Conservation (phyloP, 129 eudicot genomes). For the Kitagawia praeruptora region DNA sequence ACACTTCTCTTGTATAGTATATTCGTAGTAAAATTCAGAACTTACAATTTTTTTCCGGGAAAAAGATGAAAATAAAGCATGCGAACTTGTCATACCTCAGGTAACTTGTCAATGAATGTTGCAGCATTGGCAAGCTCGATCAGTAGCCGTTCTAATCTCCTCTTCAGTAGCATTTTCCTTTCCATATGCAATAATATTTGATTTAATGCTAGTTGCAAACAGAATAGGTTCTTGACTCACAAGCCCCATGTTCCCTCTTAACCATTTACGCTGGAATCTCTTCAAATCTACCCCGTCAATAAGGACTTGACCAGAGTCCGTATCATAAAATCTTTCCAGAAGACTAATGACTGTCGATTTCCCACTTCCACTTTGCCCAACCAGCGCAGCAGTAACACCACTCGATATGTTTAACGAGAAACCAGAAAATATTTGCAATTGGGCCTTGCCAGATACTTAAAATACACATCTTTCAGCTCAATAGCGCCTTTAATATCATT, state of each 20-base stretch:
- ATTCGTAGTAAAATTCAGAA: not conserved
- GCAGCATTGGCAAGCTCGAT: slow-evolving; percentile 21
- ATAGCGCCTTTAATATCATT: slow-evolving; percentile 49
- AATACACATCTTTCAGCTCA: slow-evolving; percentile 57
- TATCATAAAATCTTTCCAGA: slow-evolving; percentile 74
- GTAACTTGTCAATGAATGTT: slow-evolving; percentile 11
- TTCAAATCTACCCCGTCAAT: slow-evolving; percentile 57
- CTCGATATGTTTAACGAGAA: slow-evolving; percentile 42
- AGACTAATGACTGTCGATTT: slow-evolving; percentile 72
- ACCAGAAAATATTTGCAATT: slow-evolving; percentile 51
- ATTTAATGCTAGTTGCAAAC: slow-evolving; percentile 44
- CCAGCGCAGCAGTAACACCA: slow-evolving; percentile 66
- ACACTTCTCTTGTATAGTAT: not conserved
- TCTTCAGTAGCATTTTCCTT: slow-evolving; percentile 50
- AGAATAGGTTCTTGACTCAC: slow-evolving; percentile 73
- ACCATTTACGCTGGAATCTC: slow-evolving; percentile 34
- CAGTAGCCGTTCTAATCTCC: slow-evolving; percentile 49
- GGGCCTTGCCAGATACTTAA: slow-evolving; percentile 67
- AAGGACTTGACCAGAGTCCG: slow-evolving; percentile 58
- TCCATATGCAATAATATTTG: slow-evolving; percentile 50
- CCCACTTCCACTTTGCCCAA: slow-evolving; percentile 91
- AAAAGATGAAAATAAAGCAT: not conserved
- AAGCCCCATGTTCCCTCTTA: slow-evolving; percentile 47
- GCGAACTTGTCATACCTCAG: slow-evolving; percentile 27
- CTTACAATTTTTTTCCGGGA: not conserved